Base-by-base conservation (phyloP, 495 filamentous ascomycete genomes). In the Penicillium salamii region DNA sequence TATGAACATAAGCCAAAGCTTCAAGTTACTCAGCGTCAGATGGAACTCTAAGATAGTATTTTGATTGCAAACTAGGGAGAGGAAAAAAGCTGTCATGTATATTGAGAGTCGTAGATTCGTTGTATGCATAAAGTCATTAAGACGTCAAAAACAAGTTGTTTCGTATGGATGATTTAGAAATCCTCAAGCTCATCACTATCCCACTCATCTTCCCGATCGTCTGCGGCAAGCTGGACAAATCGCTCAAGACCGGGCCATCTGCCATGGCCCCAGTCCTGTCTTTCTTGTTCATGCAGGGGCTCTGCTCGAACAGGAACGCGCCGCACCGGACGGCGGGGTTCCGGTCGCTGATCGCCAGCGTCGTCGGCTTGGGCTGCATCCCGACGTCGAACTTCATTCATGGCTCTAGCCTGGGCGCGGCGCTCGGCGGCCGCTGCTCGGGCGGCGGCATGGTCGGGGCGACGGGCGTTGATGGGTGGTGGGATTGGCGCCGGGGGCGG, bases 131-230 rank as follows among this genome's bases (percentile, higher is more conserved):
- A 26, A 26, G 23, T 26, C 23, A 26, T 26, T 26, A 26, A 26
- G 4, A 3, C 8, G 23, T 4, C 3, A 26, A 26, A 3, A 3
- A 26, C 23, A 3, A 26, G 3, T 3, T 26, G 23, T 26, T 3
- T 26, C 8, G 23, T 26, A 26, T 8, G 8, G 23, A 26, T 3
- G 23, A 32, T 7, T 32, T 11, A 32, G 12, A 32, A 32, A 38
- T 77, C 78, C 29, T 78, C 76, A 42, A 84, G 47, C 59, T 82
- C 80, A 58, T 84, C 80, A 47, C 80, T 83, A 58, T 84, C 80
- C 80, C 80, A 84, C 53, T 76, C 82, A 58, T 84, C 80, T 60
- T 82, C 81, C 24, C 78, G 72, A 54, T 85, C 83, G 37, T 79
- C 73, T 50, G 68, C 62, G 3, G 75, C 80, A 29, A 85, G 55